These are phyloP conservation scores for Chytriomyces sp. DNA, from an alignment of 192 early-diverging fungal species.

Conservation along the genomic window DNA sequence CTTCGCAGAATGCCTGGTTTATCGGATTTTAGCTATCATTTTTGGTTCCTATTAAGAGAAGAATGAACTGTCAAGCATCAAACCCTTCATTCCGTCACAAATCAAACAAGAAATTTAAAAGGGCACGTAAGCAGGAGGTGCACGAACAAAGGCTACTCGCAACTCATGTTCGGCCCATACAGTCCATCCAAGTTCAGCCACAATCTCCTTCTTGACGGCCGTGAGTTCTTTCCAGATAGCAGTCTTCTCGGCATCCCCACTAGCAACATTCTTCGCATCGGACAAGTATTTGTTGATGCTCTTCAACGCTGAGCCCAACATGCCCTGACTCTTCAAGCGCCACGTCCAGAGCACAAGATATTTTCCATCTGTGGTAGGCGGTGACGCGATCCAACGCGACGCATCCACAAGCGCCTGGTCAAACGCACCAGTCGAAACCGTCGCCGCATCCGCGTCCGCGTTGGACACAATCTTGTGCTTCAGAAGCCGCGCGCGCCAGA, in stretches of 20 bases:
- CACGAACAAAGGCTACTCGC: slow-evolving; percentile 56
- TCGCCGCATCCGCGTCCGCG: not conserved
- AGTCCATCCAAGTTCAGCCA: slow-evolving; percentile 67
- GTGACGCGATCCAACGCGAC: slow-evolving; percentile 61
- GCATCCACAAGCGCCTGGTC: slow-evolving; percentile 61
- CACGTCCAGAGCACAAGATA: slow-evolving; percentile 61
- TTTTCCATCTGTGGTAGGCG: slow-evolving; percentile 54
- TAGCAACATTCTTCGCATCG: slow-evolving; percentile 48
- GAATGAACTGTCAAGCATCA: no score
- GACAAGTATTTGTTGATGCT: slow-evolving; percentile 70
- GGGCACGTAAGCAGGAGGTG: slow-evolving; percentile 47
- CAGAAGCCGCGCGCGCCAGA: slow-evolving; percentile 45
- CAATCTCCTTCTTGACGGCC: slow-evolving; percentile 56
- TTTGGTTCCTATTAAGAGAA: no score
- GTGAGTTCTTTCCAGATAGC: slow-evolving; percentile 58
- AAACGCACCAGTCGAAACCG: slow-evolving; percentile 26
- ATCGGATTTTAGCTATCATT: no score
- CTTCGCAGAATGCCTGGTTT: no score
- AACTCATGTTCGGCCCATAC: slow-evolving; percentile 70
- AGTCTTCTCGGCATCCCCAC: slow-evolving; percentile 38
- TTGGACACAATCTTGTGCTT: not conserved
- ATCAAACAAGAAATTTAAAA: slow-evolving; percentile 39
- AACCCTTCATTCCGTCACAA: no score
- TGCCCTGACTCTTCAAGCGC: slow-evolving; percentile 53
- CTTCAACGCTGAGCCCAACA: slow-evolving; percentile 72